Base-by-base conservation (phyloP, 495 filamentous ascomycete genomes). In the Penicillium turbatum region DNA sequence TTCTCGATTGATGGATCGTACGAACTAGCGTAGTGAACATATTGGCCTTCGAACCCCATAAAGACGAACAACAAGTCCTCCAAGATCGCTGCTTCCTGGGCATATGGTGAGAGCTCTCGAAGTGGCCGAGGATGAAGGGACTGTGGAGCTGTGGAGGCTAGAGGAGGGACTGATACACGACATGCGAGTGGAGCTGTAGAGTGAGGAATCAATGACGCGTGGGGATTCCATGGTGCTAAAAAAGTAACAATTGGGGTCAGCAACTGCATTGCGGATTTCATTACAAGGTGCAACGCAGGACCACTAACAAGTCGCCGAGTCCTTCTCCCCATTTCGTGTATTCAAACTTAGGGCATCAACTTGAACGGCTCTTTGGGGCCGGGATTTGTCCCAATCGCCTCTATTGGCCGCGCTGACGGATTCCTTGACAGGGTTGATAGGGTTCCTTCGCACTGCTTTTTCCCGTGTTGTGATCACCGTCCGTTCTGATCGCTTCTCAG, bases 31-130 rank as follows among this genome's bases (percentile, higher is more conserved):
- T 90, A 97, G 53, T 91, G 89, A 58, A 97, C 88, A 67, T 97
- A 97, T 67, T 95, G 90, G 26, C 93, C 93, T 71, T 98, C 93
- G 55, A 89, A 95, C n/a, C 93, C 93, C 92, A 97, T 97, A 58
- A 97, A 92, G 3, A 95, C 90, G 67, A 90, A 97, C 31, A 97
- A 68, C 17, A 98, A 71, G 61, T 98, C 93, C 57, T 96, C 92
- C 45, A 97, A 72, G 10, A 97, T 86, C 3, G 83, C 87, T 10
- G 81, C 79, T 70, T 98, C 93, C 65, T 98, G 93, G 7, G 76
- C 82, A 53, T 93, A 86, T 17, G 90, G 70, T 2, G 87, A 81
- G 53, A 97, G 71, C 44, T 87, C 79, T 49, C 82, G 77, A 4
- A 97, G 77, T 21, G 88, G 80, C 52, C 72, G 76, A 3, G 92